These are phyloP conservation scores for Cordyceps javanica DNA, from an alignment of 2,329 filamentous ascomycete genomes.

Conservation along the genomic window DNA sequence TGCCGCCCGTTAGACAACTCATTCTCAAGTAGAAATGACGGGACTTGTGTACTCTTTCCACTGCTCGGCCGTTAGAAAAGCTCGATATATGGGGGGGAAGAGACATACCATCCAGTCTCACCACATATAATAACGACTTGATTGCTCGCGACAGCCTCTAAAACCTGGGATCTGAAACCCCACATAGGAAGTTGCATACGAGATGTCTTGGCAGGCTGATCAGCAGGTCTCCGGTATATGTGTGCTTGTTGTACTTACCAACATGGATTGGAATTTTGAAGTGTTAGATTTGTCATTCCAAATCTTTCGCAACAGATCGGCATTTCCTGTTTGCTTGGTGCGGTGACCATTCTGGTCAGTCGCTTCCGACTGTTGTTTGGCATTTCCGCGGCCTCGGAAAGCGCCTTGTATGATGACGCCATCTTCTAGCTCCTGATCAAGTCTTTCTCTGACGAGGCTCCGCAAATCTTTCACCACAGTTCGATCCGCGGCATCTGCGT, in stretches of 20 bases:
- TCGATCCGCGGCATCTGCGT: conserved; percentile 66
- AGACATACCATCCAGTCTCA: conserved; percentile 74
- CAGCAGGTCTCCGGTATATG: neutral
- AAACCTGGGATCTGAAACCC: conserved; percentile 70
- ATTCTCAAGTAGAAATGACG: conserved; percentile 85
- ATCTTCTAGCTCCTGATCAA: conserved; percentile 64
- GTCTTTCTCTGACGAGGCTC: conserved; percentile 59
- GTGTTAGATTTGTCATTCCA: conserved; percentile 54
- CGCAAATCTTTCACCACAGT: conserved; percentile 61
- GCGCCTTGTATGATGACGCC: conserved; percentile 71
- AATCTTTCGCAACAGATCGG: conserved; percentile 49
- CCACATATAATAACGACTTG: conserved; percentile 92
- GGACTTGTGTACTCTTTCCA: conserved; percentile 97
- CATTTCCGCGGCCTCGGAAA: conserved; percentile 56
- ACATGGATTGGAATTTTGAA: conserved; percentile 70
- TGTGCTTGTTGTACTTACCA: conserved; percentile 39
- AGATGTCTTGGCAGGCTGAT: conserved; percentile 34
- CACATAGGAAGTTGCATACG: conserved; percentile 86
- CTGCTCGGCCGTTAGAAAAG: conserved; percentile 30
- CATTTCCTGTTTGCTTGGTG: conserved; percentile 32
- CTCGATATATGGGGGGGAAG: neutral
- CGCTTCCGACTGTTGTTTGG: conserved; percentile 41
- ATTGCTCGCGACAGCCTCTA: conserved; percentile 68
- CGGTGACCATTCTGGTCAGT: conserved; percentile 40
- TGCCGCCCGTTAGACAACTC: conserved; percentile 71